phyloP scores from a whole-genome alignment of 129 eudicot genomes.

The Pulicaria dysenterica region DNA sequence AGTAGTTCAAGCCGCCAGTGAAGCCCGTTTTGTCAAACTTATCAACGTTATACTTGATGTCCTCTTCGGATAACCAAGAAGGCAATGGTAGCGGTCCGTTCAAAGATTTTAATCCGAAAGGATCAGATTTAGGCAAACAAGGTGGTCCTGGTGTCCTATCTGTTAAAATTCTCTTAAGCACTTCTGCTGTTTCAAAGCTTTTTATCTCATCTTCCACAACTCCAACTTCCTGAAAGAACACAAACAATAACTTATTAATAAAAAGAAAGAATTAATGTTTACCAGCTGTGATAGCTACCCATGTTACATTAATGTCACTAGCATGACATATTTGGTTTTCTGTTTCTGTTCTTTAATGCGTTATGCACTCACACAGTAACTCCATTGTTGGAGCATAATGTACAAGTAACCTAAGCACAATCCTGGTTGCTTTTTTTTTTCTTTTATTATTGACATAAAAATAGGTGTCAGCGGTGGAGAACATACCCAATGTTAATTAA shows the following conservation, averaged over 20 bases:
- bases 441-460: background rate
- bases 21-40: slow-evolving; percentile 67
- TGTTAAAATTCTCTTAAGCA: slow-evolving; percentile 67
- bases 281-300: slow-evolving; percentile 19
- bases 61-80: slow-evolving; percentile 70
- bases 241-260: background rate
- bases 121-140: slow-evolving; percentile 58
- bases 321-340: slow-evolving; percentile 13
- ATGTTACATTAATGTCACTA: slow-evolving; percentile 30
- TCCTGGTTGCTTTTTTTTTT: background rate
- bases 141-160: slow-evolving; percentile 71
- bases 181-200: slow-evolving; percentile 54
- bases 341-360: slow-evolving; percentile 14
- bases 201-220: slow-evolving; percentile 71
- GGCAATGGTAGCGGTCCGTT: slow-evolving; percentile 50
- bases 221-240: slow-evolving; percentile 64
- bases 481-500: background rate
- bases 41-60: slow-evolving; percentile 51
- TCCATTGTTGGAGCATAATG: slow-evolving; percentile 3
- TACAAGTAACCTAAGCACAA: slow-evolving; percentile 7
- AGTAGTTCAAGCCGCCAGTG: slow-evolving; percentile 80
- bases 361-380: slow-evolving; percentile 17
- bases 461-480: background rate
- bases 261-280: background rate
- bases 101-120: slow-evolving; percentile 46